Evolutionary conservation across 2,329 filamentous ascomycete genomes (phyloP), one percentile per base, ranked within the genome.

Genomic region (Sclerotinia minor): DNA sequence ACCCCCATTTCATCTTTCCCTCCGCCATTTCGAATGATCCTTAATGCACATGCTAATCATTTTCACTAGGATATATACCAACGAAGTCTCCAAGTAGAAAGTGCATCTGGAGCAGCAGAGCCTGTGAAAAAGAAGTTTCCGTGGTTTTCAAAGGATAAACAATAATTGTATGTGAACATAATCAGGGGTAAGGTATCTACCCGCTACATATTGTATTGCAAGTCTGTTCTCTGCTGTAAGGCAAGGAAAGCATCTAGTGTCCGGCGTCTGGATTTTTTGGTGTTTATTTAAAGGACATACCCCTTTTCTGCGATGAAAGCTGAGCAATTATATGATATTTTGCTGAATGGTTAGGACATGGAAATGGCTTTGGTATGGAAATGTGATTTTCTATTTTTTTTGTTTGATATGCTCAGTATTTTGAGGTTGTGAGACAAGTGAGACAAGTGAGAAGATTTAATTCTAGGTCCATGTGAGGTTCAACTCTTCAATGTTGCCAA

Each of bases 41-140:
- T 5, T 9, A 29, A 54, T 41, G 38, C 38, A 15, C 38, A 41
- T 41, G 26, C 67, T 71, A 67, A 70, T 41, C 45, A 11, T 53
- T 63, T 26, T 26, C n/a, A 35, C 35, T 69, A 89, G 86, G 87
- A 89, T 68, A 85, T 89, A 52, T 89, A 89, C 74, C 85, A 88
- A 74, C 82, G 86, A 66, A 89, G 86, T 75, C 71, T 87, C 17
- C 80, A 85, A 68, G 80, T 89, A 24, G 87, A 89, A 76, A 85
- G 82, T 59, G 68, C 78, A 77, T 79, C 78, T 76, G 81, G 81
- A 0, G 78, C 80, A 7, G 72, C 79, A 6, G 86, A 88, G 58
- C 77, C 81, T 35, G 77, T 79, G 66, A 89, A 85, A 80, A 89
- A 88, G 80, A 89, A 88, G 76, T 89, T 89, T 73, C 84, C 85